Conservation (phyloP, 2,329 filamentous ascomycete species). For the Alternaria gaisen region DNA sequence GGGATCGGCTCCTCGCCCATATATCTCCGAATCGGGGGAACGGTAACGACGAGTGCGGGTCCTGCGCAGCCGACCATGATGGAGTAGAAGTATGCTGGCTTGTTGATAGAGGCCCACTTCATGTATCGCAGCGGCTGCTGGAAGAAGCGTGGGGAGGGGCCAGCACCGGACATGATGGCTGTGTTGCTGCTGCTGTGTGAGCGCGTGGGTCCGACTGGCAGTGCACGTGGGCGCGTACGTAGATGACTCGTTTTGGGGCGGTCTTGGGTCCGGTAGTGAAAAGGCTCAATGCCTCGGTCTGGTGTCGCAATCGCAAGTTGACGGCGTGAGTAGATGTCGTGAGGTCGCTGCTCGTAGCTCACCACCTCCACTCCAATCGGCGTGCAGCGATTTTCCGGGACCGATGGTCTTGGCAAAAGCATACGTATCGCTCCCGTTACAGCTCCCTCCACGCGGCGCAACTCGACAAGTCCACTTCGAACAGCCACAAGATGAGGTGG, state of each 20-base stretch:
- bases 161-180: constrained; percentile 64
- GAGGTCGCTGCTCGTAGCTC: constrained; percentile 18
- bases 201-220: neutral
- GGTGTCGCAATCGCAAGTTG: constrained; percentile 19
- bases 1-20: constrained; percentile 76
- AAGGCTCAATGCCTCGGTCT: constrained; percentile 32
- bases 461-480: constrained; percentile 31
- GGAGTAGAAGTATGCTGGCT: constrained; percentile 91
- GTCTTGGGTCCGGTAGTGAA: constrained; percentile 5
- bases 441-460: constrained; percentile 15
- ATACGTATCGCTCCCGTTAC: constrained; percentile 49
- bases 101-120: constrained; percentile 86
- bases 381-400: constrained; percentile 34
- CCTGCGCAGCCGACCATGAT: constrained; percentile 76
- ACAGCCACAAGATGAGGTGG: constrained; percentile 73
- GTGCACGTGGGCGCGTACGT: constrained; percentile 9
- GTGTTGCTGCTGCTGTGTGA: constrained; percentile 11
- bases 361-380: constrained; percentile 27
- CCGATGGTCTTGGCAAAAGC: constrained; percentile 46
- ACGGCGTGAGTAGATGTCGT: constrained; percentile 9
- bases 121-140: constrained; percentile 82
- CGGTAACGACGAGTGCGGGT: constrained; percentile 73
- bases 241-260: neutral
- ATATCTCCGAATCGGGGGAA: constrained; percentile 74
- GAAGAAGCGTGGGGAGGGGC: constrained; percentile 74